phyloP scores from a whole-genome alignment of 768 basidiomycete genomes.

The Russula dissimulans region DNA sequence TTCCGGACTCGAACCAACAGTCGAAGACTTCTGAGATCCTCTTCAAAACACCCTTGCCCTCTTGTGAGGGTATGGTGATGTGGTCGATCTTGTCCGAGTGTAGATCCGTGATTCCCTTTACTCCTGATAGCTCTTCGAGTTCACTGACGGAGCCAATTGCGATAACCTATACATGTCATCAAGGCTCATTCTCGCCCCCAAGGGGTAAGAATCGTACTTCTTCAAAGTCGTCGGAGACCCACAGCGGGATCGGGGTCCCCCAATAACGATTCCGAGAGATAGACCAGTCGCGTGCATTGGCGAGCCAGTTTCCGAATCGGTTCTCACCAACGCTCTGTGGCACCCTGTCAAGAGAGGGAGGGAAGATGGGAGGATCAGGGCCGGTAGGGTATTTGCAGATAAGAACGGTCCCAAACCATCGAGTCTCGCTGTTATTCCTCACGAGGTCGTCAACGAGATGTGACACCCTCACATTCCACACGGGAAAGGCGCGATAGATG shows the following conservation, averaged over 20 bases:
- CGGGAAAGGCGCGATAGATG: slow-evolving; percentile 91
- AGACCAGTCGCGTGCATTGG: slow-evolving; percentile 99
- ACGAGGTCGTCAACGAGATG: slow-evolving; percentile 82
- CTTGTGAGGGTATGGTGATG: slow-evolving; percentile 88
- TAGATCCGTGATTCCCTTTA: slow-evolving; percentile 75
- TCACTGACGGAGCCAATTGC: slow-evolving; percentile 75
- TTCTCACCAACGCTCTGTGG: slow-evolving; percentile 85
- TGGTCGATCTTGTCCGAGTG: slow-evolving; percentile 94
- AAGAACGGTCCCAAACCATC: slow-evolving; percentile 49
- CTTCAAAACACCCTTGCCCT: slow-evolving; percentile 77
- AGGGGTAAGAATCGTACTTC: slow-evolving; percentile 46
- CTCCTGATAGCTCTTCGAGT: slow-evolving; percentile 78
- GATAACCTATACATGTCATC: neutral
- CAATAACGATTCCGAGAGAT: slow-evolving; percentile 98
- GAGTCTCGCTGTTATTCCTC: slow-evolving; percentile 78
- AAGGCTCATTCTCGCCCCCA: neutral
- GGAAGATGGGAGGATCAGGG: neutral
- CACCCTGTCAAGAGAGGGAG: slow-evolving; percentile 47
- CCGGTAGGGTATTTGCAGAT: neutral
- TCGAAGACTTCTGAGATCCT: slow-evolving; percentile 98
- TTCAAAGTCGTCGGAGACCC: slow-evolving; percentile 87
- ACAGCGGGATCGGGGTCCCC: slow-evolving; percentile 96
- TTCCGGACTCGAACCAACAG: slow-evolving; percentile 99
- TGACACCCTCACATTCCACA: slow-evolving; percentile 90
- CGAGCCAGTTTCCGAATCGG: slow-evolving; percentile 94